Evolutionary conservation across 2,329 filamentous ascomycete species (phyloP), one percentile per base, ranked within the genome.

Genomic region (Colletotrichum eleusines): DNA sequence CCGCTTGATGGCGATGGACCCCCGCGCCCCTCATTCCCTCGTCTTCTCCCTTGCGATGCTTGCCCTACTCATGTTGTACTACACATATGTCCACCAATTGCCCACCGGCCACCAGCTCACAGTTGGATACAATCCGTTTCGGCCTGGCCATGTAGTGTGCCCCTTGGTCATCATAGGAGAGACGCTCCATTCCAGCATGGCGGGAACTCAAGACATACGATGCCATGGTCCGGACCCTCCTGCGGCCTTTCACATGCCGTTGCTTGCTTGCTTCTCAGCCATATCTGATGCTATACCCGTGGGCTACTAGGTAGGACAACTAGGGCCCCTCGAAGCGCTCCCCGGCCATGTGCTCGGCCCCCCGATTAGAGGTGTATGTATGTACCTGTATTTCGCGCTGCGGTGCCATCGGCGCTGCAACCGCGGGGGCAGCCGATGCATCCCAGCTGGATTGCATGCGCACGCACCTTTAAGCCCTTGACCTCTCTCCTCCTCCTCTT

Each of bases 281-380:
- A 26, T 33, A 42, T 58, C 26, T 50, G 58, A 61, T 33, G 35
- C 38, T 48, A 5, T 54, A 11, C 35, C 23, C n/a, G n/a, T n/a
- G n/a, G n/a, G n/a, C n/a, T n/a, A n/a, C n/a, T n/a, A 33, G 35
- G 35, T 53, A 53, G 35, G 48, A 53, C 38, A 23, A 42, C 60
- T 63, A 63, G 48, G 48, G 12, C 28, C 60, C 46, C 46, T 28
- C 40, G 33, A 33, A 53, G 26, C 26, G 48, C 35, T 57, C 54
- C 58, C 65, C 67, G 44, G 64, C 68, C 51, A 63, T 71, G 64
- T 63, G 68, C 68, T 53, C 64, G 68, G 68, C 51, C 64, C 51
- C 64, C 58, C 64, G 28, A 57, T 59, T 66, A 18, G 42, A 46
- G 44, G 31, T 51, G 33, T 9, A n/a, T 33, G 55, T 40, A n/a